phyloP scores from a whole-genome alignment of 352 stramenopile species.

The Halophytophthora polymorphica region DNA sequence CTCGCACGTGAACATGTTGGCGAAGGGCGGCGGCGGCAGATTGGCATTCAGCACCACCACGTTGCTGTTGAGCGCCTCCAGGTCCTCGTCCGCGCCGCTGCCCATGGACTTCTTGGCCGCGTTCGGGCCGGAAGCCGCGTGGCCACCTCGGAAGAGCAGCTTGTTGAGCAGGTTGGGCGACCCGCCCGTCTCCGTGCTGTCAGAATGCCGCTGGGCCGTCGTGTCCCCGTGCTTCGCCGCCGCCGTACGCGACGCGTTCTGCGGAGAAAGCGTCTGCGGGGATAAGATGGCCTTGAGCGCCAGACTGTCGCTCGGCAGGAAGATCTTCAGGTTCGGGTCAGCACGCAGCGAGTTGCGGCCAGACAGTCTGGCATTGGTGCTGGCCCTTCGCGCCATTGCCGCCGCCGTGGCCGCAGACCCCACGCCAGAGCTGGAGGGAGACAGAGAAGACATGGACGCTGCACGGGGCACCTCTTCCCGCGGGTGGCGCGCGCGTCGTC shows the following conservation, averaged over 20 bases:
- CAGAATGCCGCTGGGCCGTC: conserved; percentile 2
- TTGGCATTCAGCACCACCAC: conserved; percentile 52
- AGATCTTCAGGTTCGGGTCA: conserved; percentile 43
- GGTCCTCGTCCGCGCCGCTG: conserved; percentile 45
- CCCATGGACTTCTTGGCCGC: conserved; percentile 28
- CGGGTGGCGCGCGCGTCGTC: background rate
- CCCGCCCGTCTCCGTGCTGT: background rate
- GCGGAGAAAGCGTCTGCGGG: conserved; percentile 12
- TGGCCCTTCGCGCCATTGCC: conserved; percentile 10
- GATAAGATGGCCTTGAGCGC: conserved; percentile 59
- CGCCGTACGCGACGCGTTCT: conserved; percentile 2
- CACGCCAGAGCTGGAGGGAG: conserved; percentile 5
- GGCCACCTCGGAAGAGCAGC: conserved; percentile 27
- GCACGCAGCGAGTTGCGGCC: conserved; percentile 20
- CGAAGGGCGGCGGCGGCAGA: conserved; percentile 60
- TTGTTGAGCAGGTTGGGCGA: conserved; percentile 37
- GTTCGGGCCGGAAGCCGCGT: background rate
- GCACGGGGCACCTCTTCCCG: conserved; percentile 11
- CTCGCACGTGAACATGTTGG: conserved; percentile 77
- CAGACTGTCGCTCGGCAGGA: conserved; percentile 49
- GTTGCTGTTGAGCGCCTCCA: conserved; percentile 33
- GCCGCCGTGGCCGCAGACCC: conserved; percentile 6
- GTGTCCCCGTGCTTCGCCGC: background rate
- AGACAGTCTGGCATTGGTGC: conserved; percentile 1
- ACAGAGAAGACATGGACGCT: conserved; percentile 23